Conservation (phyloP, 2,329 filamentous ascomycete species). For the Hypoxylon sp. region DNA sequence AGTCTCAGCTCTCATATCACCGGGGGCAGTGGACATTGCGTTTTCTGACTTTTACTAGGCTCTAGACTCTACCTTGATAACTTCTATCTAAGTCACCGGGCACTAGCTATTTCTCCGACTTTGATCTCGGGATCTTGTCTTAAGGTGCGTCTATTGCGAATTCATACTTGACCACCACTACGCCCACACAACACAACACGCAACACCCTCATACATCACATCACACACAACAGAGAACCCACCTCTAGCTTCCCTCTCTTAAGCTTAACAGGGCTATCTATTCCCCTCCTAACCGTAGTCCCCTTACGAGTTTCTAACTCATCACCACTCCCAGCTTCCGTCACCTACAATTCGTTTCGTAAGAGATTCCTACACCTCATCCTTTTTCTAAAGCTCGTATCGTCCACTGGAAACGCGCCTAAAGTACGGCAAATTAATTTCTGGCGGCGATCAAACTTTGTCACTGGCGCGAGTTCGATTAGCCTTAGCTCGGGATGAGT, state of each 20-base stretch:
- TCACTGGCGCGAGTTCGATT: slow-evolving; percentile 19
- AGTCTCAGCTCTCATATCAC: slow-evolving; percentile 10
- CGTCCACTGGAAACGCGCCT: neutral
- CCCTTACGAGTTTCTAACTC: neutral
- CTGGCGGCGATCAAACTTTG: slow-evolving; percentile 17
- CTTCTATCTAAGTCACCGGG: neutral
- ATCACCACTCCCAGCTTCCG: neutral
- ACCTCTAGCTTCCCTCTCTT: neutral
- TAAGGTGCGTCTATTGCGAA: neutral
- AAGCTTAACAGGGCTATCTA: neutral
- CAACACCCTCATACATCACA: neutral
- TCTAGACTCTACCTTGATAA: neutral
- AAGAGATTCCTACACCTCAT: neutral
- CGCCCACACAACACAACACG: neutral
- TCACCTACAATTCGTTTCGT: neutral
- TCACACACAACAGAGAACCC: neutral
- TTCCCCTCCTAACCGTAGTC: neutral
- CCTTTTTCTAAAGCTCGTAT: neutral
- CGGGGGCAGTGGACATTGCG: neutral
- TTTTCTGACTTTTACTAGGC: slow-evolving; percentile 4
- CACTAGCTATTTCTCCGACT: neutral
- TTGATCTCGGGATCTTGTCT: neutral
- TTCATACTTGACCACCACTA: neutral
- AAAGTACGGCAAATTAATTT: slow-evolving; percentile 17
- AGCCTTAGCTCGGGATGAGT: slow-evolving; percentile 40